Conservation (phyloP, 306 rosid species). For the Malus orientalis region DNA sequence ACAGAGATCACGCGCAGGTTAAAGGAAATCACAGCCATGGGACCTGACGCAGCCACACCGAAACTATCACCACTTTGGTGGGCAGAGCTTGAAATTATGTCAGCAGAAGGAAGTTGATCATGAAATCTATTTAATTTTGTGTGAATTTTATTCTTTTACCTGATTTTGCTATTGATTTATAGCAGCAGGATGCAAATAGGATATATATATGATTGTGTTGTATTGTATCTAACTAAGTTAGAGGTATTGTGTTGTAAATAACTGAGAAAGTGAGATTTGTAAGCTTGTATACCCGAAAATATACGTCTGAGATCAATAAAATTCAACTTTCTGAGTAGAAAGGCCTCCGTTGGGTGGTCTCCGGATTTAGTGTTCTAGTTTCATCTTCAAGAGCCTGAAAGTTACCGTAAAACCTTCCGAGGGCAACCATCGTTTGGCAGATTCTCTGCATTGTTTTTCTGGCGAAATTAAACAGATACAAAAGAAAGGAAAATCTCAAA, state of each 20-base stretch:
- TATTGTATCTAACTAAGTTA: background rate
- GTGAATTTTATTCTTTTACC: background rate
- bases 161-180: constrained; percentile 24
- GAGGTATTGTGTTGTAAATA: constrained; percentile 16
- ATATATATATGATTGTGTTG: background rate
- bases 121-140: constrained; percentile 3
- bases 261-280: background rate
- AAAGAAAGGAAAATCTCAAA: background rate
- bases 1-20: constrained; percentile 44
- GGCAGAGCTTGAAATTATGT: constrained; percentile 86
- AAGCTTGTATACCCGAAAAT: background rate
- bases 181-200: constrained; percentile 9
- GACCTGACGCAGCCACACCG: constrained; percentile 70
- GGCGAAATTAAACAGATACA: background rate
- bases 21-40: constrained; percentile 62
- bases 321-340: background rate
- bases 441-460: too few relatives aligned
- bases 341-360: background rate
- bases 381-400: background rate
- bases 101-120: constrained; percentile 42
- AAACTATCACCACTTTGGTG: constrained; percentile 90
- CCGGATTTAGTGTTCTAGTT: background rate
- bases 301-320: background rate
- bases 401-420: background rate
- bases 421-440: background rate